phyloP scores from a whole-genome alignment of 345 rosid species.

The Balakata baccata region DNA sequence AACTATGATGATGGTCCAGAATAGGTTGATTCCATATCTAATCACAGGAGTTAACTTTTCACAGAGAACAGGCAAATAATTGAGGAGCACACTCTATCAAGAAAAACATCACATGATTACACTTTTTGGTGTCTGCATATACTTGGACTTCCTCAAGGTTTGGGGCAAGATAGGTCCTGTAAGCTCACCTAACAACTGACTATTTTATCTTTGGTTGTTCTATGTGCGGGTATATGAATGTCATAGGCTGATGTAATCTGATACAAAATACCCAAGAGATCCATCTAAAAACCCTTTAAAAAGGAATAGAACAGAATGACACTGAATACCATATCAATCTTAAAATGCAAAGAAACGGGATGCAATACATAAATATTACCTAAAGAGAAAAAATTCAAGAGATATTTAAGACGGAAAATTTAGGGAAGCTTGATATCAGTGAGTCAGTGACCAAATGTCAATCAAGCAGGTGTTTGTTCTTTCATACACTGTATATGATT shows the following conservation, averaged over 20 bases:
- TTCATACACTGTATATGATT: not conserved
- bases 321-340: no score
- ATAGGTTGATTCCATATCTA: slow-evolving; percentile 2
- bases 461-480: not conserved
- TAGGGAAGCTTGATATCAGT: not conserved
- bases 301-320: no score
- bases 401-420: no score
- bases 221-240: not conserved
- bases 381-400: no score
- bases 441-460: not conserved
- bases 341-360: no score
- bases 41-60: not conserved
- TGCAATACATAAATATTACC: no score
- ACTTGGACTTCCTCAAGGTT: not conserved
- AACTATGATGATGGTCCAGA: not conserved
- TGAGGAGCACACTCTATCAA: not conserved
- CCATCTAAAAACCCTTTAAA: not conserved
- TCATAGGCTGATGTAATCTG: not conserved
- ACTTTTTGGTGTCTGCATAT: not conserved
- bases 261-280: not conserved
- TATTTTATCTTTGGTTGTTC: no score
- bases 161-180: not conserved
- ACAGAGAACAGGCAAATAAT: not conserved
- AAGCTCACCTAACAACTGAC: not conserved
- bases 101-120: not conserved